phyloP scores from a whole-genome alignment of 1,139 yeast species.

The Zygoascus meyerae region DNA sequence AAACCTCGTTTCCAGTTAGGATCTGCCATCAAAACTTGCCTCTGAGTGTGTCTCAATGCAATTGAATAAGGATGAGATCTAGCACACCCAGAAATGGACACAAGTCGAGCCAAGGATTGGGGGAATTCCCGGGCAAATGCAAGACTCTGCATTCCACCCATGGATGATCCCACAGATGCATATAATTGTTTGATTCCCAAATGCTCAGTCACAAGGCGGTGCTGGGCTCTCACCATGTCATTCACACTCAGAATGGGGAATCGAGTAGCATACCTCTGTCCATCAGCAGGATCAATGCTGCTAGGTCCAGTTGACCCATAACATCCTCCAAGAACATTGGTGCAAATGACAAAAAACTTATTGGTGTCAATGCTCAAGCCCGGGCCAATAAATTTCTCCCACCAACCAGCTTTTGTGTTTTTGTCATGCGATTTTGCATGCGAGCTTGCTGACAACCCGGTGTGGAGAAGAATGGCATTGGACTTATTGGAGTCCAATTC shows the following conservation, averaged over 20 bases:
- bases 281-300: conserved; percentile 66
- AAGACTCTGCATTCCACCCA: conserved; percentile 96
- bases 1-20: conserved; percentile 92
- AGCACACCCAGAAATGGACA: conserved; percentile 86
- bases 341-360: conserved; percentile 75
- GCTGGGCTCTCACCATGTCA: conserved; percentile 89
- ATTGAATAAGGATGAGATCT: conserved; percentile 90
- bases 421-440: conserved; percentile 83
- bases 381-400: conserved; percentile 92
- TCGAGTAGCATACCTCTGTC: conserved; percentile 71
- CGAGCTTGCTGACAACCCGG: conserved; percentile 89
- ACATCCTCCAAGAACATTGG: conserved; percentile 90
- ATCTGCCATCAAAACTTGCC: conserved; percentile 92
- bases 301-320: conserved; percentile 95
- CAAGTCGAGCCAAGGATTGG: conserved; percentile 61
- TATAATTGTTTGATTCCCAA: conserved; percentile 59
- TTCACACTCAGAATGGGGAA: conserved; percentile 82
- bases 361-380: conserved; percentile 74
- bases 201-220: conserved; percentile 54
- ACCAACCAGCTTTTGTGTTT: conserved; percentile 82
- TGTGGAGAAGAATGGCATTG: conserved; percentile 75
- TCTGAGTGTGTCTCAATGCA: conserved; percentile 87
- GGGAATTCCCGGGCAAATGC: conserved; percentile 86
- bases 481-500: conserved; percentile 51
- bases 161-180: conserved; percentile 86